These are phyloP conservation scores for Laguncularia racemosa DNA, from an alignment of 345 rosid species.

Conservation along the genomic window DNA sequence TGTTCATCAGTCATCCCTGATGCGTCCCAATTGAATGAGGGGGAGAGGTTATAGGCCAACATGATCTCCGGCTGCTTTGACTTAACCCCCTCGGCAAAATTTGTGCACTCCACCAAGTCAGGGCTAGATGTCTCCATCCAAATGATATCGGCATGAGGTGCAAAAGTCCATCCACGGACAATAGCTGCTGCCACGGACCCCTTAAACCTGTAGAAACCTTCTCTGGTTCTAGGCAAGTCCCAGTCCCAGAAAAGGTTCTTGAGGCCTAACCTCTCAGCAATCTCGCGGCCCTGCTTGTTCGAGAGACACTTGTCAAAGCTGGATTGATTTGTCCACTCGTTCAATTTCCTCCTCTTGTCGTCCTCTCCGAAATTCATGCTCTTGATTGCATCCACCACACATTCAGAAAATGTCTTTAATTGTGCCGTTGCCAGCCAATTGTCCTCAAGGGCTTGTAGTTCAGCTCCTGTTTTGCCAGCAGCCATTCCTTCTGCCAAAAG, in stretches of 20 bases:
- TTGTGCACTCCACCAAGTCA: conserved; percentile 65
- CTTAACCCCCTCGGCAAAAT: conserved; percentile 71
- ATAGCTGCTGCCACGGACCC: conserved; percentile 82
- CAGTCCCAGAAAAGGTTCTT: conserved; percentile 94
- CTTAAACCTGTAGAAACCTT: conserved; percentile 89
- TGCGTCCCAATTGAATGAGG: conserved; percentile 96
- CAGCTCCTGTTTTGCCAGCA: conserved; percentile 60
- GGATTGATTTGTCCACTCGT: conserved; percentile 63
- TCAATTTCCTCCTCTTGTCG: conserved; percentile 52
- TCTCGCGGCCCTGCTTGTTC: conserved; percentile 57
- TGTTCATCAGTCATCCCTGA: conserved; percentile 81
- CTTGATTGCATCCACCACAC: conserved; percentile 53
- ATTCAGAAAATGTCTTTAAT: conserved; percentile 74
- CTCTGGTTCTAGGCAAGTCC: conserved; percentile 90
- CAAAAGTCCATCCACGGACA: conserved; percentile 90
- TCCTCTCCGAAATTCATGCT: conserved; percentile 46
- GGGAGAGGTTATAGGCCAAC: conserved; percentile 93
- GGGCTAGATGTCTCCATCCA: conserved; percentile 98
- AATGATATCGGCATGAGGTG: conserved; percentile 64
- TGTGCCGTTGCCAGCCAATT: conserved; percentile 68
- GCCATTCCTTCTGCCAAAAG: conserved; percentile 74
- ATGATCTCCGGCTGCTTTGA: conserved; percentile 58
- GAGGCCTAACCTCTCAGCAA: conserved; percentile 64
- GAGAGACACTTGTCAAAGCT: conserved; percentile 68
- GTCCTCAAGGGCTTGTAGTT: conserved; percentile 77